Evolutionary conservation across 805 yeast species (phyloP).

Genomic region (Nadsonia fulvescens): DNA sequence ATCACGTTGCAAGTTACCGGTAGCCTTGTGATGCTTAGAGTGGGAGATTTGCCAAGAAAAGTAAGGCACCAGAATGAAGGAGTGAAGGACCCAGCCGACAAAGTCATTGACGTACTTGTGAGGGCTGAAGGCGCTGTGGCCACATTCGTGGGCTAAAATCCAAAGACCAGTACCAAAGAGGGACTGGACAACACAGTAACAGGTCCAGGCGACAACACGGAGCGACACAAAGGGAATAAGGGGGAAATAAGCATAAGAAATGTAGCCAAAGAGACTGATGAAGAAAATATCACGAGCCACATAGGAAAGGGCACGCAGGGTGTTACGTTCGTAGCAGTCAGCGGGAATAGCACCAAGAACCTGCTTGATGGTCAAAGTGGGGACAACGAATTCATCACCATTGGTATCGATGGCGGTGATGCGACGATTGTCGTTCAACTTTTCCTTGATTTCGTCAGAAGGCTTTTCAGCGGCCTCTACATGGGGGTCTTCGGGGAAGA

Average conservation of each 20-base stretch:
- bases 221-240: conserved; percentile 23
- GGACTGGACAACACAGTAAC: conserved; percentile 37
- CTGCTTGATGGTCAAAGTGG: conserved; percentile 62
- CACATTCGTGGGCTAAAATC: conserved; percentile 86
- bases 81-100: conserved; percentile 73
- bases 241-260: conserved; percentile 39
- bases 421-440: conserved; percentile 2
- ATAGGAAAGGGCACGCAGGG: conserved; percentile 36
- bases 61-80: conserved; percentile 64
- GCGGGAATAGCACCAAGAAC: conserved; percentile 54
- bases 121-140: conserved; percentile 72
- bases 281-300: conserved; percentile 44
- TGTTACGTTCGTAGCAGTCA: conserved; percentile 52
- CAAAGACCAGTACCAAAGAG: conserved; percentile 62
- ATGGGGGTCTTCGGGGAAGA: no score
- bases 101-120: conserved; percentile 55
- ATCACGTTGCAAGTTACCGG: conserved; percentile 67
- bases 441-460: no score
- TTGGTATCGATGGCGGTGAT: conserved; percentile 27
- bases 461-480: conserved; percentile 1
- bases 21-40: conserved; percentile 79
- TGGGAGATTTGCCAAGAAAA: conserved; percentile 77
- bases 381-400: conserved; percentile 55
- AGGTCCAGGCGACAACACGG: conserved; percentile 42
- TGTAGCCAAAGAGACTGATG: conserved; percentile 29